phyloP scores from a whole-genome alignment of 352 stramenopile species.

The Pythium utonaiense region DNA sequence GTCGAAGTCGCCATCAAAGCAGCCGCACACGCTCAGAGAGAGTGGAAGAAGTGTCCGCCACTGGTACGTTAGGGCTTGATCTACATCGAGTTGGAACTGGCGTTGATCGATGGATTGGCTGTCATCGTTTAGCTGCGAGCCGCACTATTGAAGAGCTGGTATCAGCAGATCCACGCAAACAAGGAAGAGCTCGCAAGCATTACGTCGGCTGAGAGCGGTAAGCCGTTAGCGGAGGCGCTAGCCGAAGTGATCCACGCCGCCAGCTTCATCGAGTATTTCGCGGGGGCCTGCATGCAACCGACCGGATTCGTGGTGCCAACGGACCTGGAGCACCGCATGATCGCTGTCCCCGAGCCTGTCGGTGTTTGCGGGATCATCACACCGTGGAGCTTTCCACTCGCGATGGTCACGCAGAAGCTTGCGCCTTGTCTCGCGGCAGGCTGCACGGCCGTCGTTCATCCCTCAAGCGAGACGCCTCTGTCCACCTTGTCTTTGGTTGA shows the following conservation, averaged over 20 bases:
- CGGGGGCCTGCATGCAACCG: conserved; percentile 90
- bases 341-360: conserved; percentile 89
- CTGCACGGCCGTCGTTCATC: conserved; percentile 96
- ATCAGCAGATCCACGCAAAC: conserved; percentile 54
- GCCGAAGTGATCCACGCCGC: conserved; percentile 93
- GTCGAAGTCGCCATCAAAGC: conserved; percentile 65
- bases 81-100: not conserved
- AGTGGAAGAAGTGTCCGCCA: conserved; percentile 62
- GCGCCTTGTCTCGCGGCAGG: conserved; percentile 92
- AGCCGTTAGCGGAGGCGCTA: conserved; percentile 91
- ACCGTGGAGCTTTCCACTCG: conserved; percentile 98
- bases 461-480: conserved; percentile 94
- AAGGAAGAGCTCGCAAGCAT: conserved; percentile 83
- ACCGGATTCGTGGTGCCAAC: conserved; percentile 81
- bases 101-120: not conserved
- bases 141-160: conserved; percentile 71
- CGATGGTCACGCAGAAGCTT: conserved; percentile 98
- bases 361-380: conserved; percentile 95
- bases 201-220: conserved; percentile 97
- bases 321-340: conserved; percentile 48
- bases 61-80: conserved; percentile 24
- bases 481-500: conserved; percentile 91
- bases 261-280: conserved; percentile 96
- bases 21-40: conserved; percentile 52
- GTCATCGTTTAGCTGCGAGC: conserved; percentile 33